Evolutionary conservation across 2,329 filamentous ascomycete species (phyloP), one percentile per base, ranked within the genome.

Genomic region (Colletotrichum somersetense): DNA sequence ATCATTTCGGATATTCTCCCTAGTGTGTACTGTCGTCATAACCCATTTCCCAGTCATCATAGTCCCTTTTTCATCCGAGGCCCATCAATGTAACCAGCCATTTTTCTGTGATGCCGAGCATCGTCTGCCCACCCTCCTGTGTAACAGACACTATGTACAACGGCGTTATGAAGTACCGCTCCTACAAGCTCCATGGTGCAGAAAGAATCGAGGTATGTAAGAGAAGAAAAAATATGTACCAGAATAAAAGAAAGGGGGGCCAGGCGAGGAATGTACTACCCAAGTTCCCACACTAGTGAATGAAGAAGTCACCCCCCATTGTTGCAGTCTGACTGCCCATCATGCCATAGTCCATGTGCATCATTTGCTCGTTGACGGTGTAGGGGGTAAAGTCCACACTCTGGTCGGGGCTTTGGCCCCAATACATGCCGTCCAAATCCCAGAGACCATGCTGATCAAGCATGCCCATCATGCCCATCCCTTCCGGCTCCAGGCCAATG

Each of bases 361-460:
- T 78, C 75, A 80, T 79, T 42, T 79, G 77, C 12, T 82, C 80
- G 67, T 79, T 77, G 61, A 78, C 77, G 33, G 75, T 74, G 62
- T 79, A 80, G 55, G 76, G 71, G 46, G 73, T 65, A 67, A 74
- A 70, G 67, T 76, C 74, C 38, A 76, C 69, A 35, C 65, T 68
- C 53, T 23, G 72, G 73, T 85, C 84, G 11, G 83, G 80, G 40
- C 83, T 77, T 62, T 81, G 81, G 50, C 83, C 81, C 87, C 87
- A 89, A 75, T 84, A 83, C 86, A 88, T 88, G 71, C 86, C 87
- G 75, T 89, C 87, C 11, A 89, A 79, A 77, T 89, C 87, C 86
- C 87, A 89, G 14, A 89, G 80, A 11, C 85, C 85, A 55, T 87
- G 84, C 76, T 88, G 85, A 75, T 88, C 86, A 35, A 89, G 79